phyloP scores from a whole-genome alignment of 2,329 filamentous ascomycete genomes.

The Phyllosticta citribraziliensis region DNA sequence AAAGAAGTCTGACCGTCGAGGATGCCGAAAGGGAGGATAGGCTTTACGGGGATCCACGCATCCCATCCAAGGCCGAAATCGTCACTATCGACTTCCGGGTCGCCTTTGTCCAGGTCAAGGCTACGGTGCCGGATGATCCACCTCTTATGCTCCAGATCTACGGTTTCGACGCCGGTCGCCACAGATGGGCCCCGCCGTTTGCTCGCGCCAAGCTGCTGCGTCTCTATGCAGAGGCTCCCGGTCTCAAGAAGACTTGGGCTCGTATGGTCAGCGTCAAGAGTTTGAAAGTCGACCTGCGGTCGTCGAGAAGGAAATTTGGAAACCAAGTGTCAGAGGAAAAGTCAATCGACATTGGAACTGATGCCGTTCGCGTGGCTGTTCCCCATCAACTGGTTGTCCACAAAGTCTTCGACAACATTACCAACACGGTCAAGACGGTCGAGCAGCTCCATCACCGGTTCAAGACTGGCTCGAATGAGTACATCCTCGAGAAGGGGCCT shows the following conservation, averaged over 20 bases:
- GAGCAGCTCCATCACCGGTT: slow-evolving; percentile 92
- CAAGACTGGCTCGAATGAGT: slow-evolving; percentile 76
- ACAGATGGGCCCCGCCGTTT: slow-evolving; percentile 81
- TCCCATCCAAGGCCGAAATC: slow-evolving; percentile 47
- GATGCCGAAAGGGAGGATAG: slow-evolving; percentile 22
- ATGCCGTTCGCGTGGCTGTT: slow-evolving; percentile 78
- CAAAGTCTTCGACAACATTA: slow-evolving; percentile 84
- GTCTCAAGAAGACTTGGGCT: slow-evolving; percentile 76
- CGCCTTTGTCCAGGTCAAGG: slow-evolving; percentile 76
- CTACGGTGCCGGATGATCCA: slow-evolving; percentile 80
- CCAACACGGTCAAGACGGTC: slow-evolving; percentile 77
- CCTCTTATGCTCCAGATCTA: slow-evolving; percentile 84
- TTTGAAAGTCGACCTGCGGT: slow-evolving; percentile 68
- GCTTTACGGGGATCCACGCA: slow-evolving; percentile 15
- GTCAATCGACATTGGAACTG: slow-evolving; percentile 72
- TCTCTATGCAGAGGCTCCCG: slow-evolving; percentile 80
- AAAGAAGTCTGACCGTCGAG: slow-evolving; percentile 22
- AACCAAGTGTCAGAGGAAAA: slow-evolving; percentile 60
- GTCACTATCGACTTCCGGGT: slow-evolving; percentile 75
- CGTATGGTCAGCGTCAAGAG: slow-evolving; percentile 76
- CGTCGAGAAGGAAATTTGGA: slow-evolving; percentile 54
- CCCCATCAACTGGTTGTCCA: slow-evolving; percentile 87
- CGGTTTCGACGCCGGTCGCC: slow-evolving; percentile 68
- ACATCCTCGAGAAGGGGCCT: slow-evolving; percentile 74
- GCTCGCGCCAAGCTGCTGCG: slow-evolving; percentile 66